Base-by-base conservation (phyloP, 2,329 filamentous ascomycete genomes). In the Sarocladium brachiariae region DNA sequence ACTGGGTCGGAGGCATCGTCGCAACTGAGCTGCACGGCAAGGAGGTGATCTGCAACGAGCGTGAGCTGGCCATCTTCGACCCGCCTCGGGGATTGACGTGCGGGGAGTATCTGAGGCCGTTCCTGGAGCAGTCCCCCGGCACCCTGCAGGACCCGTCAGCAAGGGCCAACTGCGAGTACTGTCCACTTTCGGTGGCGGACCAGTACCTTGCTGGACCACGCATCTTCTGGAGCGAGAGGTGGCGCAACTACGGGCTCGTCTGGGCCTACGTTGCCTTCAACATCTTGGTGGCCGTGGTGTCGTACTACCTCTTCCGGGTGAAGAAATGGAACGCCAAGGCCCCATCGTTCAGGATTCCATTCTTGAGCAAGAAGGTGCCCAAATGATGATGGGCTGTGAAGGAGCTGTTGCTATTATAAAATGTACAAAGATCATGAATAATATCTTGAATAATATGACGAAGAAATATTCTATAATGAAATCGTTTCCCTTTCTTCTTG, bases 231-330 rank as follows among this genome's bases (percentile, higher is more conserved):
- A 58, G 53, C 2, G 72, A 84, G 50, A 60, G 80, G 2, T 88
- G 84, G 84, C 72, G 84, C 51, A 86, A 89, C 60, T 87, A 81
- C 52, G 86, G 84, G 1, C 71, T 89, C 35, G 69, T 88, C 59
- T 88, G 82, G 77, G 81, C 71, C 0, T 89, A 77, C 57, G 75
- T 88, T 34, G 53, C 67, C 0, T 85, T 87, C 63, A 86, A 88
- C 57, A 74, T 86, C 34, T 64, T 66, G 34, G 67, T 74, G 2
- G 81, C 83, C 0, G 68, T 86, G 2, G 55, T 72, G 10, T 64
- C 83, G 1, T 89, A 89, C 64, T 89, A 78, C 63, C 56, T 81
- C 18, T 78, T 83, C 58, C 68, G 82, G 13, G 80, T 85, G 3
- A 65, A 63, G 57, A 66, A 63, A 52, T 67, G 63, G 61, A 57